Percentiles rank a stretch among this genome's conserved stretches.
Conservation (phyloP, 1,284 basidiomycete genomes). For the Bothia castanella region DNA sequence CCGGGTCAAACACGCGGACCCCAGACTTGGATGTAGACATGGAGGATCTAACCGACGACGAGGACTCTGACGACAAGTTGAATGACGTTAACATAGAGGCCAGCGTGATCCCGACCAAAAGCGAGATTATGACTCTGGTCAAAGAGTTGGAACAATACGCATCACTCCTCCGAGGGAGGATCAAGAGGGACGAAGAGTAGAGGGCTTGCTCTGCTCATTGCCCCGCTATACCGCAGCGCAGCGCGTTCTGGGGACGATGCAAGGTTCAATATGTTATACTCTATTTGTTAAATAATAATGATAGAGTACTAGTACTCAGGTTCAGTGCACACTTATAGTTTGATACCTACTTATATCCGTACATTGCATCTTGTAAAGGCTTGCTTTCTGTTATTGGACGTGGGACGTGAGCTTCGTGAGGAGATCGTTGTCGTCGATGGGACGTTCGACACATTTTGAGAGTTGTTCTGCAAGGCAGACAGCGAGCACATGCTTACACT, state of each 20-base stretch:
- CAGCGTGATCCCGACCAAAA: constrained; percentile 23
- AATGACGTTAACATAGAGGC: constrained; percentile 4
- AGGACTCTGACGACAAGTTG: constrained; percentile 5
- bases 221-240: constrained; percentile 6
- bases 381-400: constrained; percentile 4
- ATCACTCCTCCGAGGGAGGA: constrained; percentile 46
- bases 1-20: background rate
- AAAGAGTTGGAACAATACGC: constrained; percentile 49
- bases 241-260: constrained; percentile 8
- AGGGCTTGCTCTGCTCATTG: constrained; percentile 1
- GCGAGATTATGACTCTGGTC: constrained; percentile 40
- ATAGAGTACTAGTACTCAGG: constrained; percentile 15
- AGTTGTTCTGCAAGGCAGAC: constrained; percentile 54
- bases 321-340: constrained; percentile 13
- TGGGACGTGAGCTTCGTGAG: constrained; percentile 32
- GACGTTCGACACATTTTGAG: constrained; percentile 47
- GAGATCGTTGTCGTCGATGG: constrained; percentile 46
- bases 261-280: constrained; percentile 25
- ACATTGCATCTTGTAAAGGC: constrained; percentile 4
- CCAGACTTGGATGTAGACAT: constrained; percentile 19
- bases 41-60: constrained; percentile 18
- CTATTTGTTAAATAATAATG: constrained; percentile 28
- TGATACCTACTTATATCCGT: constrained; percentile 15
- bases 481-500: constrained; percentile 81
- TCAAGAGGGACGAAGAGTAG: constrained; percentile 24